Evolutionary conservation across 2,329 filamentous ascomycete species (phyloP).

Genomic region (Stemphylium beticola): DNA sequence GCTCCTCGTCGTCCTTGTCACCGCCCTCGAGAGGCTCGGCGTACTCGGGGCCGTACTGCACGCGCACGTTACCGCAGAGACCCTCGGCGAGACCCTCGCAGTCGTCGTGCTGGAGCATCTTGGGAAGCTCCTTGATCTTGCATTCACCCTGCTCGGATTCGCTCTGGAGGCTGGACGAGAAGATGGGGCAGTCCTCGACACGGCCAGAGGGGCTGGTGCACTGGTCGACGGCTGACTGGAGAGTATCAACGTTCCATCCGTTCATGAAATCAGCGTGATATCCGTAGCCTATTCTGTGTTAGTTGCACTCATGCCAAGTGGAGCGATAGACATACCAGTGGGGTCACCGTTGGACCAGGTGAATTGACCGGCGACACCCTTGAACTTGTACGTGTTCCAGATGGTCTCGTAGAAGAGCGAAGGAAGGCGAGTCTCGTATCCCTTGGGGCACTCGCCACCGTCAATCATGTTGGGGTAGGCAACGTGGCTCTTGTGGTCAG

Average conservation of each 20-base stretch:
- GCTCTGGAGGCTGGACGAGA: conserved; percentile 63
- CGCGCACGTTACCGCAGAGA: conserved; percentile 71
- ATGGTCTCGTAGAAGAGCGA: conserved; percentile 67
- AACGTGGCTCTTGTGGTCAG: conserved; percentile 70
- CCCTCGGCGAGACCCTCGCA: conserved; percentile 60
- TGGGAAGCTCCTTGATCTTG: conserved; percentile 64
- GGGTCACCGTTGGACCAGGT: conserved; percentile 73
- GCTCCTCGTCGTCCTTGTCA: conserved; percentile 27
- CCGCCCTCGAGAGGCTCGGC: conserved; percentile 41
- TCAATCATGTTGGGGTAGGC: conserved; percentile 62
- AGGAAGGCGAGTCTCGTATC: conserved; percentile 62
- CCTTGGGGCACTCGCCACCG: conserved; percentile 61
- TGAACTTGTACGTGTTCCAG: conserved; percentile 61
- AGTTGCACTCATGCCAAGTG: conserved; percentile 4
- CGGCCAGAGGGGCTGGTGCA: conserved; percentile 75
- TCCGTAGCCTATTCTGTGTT: conserved; percentile 63
- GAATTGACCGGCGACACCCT: conserved; percentile 62
- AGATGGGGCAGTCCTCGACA: conserved; percentile 76
- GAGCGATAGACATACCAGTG: conserved; percentile 64
- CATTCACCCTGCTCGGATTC: conserved; percentile 64
- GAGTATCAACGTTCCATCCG: conserved; percentile 71
- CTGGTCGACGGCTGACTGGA: conserved; percentile 70
- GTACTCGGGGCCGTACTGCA: conserved; percentile 54
- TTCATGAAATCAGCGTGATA: conserved; percentile 75
- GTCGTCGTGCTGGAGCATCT: conserved; percentile 64